Evolutionary conservation across 176 grass and related monocot species (phyloP).

Genomic region (Neostapfia colusana): DNA sequence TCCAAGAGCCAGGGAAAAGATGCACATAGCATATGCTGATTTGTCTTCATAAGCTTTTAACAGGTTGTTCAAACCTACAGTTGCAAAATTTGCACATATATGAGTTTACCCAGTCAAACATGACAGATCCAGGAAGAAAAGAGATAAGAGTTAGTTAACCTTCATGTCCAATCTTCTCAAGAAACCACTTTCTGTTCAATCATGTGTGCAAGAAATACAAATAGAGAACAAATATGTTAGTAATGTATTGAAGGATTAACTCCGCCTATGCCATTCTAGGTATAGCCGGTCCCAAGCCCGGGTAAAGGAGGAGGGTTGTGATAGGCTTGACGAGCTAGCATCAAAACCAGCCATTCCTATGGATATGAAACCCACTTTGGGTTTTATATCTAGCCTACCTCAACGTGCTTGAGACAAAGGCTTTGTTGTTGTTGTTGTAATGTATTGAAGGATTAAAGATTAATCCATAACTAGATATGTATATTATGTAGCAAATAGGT

Average conservation of each 20-base stretch:
- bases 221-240: conserved; percentile 43
- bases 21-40: conserved; percentile 95
- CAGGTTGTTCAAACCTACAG: conserved; percentile 86
- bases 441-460: background rate
- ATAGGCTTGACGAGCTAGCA: too few species aligned
- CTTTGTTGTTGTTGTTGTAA: too few species aligned
- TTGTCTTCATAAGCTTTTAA: conserved; percentile 95
- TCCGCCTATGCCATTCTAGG: too few species aligned
- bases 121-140: conserved; percentile 13
- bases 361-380: too few species aligned
- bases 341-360: too few species aligned
- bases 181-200: conserved; percentile 91
- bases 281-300: too few species aligned
- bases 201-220: conserved; percentile 29
- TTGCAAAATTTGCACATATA: conserved; percentile 33
- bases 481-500: background rate
- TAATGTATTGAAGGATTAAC: conserved; percentile 4
- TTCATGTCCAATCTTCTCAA: conserved; percentile 89
- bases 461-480: background rate
- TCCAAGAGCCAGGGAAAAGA: conserved; percentile 96
- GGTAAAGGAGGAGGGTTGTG: too few species aligned
- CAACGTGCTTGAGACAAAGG: too few species aligned
- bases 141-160: conserved; percentile 45
- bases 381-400: too few species aligned
- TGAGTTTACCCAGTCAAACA: conserved; percentile 21